Percentiles rank a stretch among this genome's conserved stretches.
Evolutionary conservation across 306 rosid species (phyloP).

Genomic region (Dryas alaskensis): DNA sequence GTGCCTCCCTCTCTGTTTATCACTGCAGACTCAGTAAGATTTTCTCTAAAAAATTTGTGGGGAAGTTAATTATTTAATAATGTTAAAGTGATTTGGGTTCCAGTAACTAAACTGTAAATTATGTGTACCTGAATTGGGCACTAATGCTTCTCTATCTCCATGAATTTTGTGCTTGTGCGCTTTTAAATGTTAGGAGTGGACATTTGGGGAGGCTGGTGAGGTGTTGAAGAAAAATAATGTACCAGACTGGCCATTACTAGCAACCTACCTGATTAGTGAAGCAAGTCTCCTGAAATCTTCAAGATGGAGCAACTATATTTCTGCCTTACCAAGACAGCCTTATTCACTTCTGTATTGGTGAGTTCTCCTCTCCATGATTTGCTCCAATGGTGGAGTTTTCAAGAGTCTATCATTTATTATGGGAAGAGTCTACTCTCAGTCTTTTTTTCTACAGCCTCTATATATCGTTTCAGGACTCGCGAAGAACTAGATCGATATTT

Average conservation of each 20-base stretch:
- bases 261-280: conserved; percentile 91
- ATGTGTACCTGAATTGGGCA: neutral
- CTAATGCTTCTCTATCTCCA: neutral
- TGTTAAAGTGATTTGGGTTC: neutral
- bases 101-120: neutral
- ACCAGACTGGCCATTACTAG: conserved; percentile 95
- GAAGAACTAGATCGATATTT: conserved; percentile 89
- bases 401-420: neutral
- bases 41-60: conserved; percentile 3
- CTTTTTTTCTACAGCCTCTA: conserved; percentile 27
- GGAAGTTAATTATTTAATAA: neutral
- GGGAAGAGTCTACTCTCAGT: conserved; percentile 30
- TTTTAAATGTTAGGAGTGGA: conserved; percentile 65
- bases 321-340: conserved; percentile 92
- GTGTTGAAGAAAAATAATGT: conserved; percentile 66
- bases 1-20: conserved; percentile 82
- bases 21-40: conserved; percentile 63
- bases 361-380: conserved; percentile 8
- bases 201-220: conserved; percentile 62
- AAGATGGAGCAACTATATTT: conserved; percentile 84
- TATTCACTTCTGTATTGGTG: conserved; percentile 95
- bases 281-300: conserved; percentile 81
- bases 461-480: conserved; percentile 74
- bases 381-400: conserved; percentile 21
- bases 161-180: neutral